A percentile compares a stretch with the other conserved stretches of the same genome.
phyloP scores from a whole-genome alignment of 805 yeast genomes.

The Yamadazyma akitaensis region DNA sequence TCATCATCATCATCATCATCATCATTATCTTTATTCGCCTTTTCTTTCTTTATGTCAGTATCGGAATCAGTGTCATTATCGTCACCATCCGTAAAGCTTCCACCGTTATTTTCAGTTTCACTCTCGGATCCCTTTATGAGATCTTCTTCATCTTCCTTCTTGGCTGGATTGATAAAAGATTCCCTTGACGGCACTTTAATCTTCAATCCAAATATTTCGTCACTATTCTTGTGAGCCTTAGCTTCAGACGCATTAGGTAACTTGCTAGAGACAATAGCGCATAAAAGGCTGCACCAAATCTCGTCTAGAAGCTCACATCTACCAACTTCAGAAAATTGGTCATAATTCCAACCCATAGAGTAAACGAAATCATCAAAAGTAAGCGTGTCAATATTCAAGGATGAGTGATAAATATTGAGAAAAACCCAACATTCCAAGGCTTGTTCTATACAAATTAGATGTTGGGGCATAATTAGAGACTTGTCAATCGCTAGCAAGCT shows the following conservation, averaged over 20 bases:
- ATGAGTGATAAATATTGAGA: conserved; percentile 63
- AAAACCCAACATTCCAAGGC: conserved; percentile 74
- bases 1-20: conserved; percentile 16
- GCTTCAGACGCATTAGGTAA: conserved; percentile 22
- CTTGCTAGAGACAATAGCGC: conserved; percentile 48
- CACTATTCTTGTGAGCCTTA: conserved; percentile 34
- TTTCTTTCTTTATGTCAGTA: conserved; percentile 18
- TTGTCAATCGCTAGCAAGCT: conserved; percentile 11
- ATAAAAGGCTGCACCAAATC: conserved; percentile 62
- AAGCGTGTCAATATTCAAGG: conserved; percentile 64
- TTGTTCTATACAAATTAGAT: conserved; percentile 29
- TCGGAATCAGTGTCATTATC: conserved; percentile 21
- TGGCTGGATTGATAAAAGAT: conserved; percentile 20
- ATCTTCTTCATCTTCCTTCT: conserved; percentile 16
- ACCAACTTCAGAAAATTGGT: conserved; percentile 37
- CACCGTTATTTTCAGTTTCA: conserved; percentile 18
- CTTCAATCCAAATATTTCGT: conserved; percentile 29
- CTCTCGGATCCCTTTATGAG: conserved; percentile 19
- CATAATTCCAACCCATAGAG: conserved; percentile 47
- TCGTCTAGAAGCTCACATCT: conserved; percentile 58
- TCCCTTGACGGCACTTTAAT: conserved; percentile 29
- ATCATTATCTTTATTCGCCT: conserved; percentile 16
- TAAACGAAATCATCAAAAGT: conserved; percentile 76
- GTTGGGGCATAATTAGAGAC: conserved; percentile 9
- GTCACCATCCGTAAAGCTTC: conserved; percentile 17